Evolutionary conservation across 352 stramenopile species (phyloP).

Genomic region (Phytophthora vignae): DNA sequence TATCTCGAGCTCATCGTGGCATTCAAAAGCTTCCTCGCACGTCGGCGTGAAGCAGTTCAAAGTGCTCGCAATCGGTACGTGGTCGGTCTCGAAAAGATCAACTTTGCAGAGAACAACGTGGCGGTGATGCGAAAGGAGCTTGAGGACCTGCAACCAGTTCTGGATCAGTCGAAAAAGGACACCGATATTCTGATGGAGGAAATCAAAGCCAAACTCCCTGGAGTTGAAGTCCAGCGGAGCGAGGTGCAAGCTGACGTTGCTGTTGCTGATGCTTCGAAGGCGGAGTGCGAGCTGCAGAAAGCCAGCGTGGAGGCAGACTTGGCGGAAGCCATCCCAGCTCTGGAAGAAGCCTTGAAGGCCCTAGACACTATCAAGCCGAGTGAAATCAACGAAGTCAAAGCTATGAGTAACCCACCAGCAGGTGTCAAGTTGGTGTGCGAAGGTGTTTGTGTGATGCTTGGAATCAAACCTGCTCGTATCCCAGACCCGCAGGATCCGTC

Average conservation of each 20-base stretch:
- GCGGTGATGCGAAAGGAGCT: constrained; percentile 95
- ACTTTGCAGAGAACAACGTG: constrained; percentile 94
- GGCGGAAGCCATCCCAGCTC: constrained; percentile 92
- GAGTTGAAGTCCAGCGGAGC: constrained; percentile 79
- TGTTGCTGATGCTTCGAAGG: constrained; percentile 84
- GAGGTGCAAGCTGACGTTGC: constrained; percentile 87
- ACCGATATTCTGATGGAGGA: constrained; percentile 95
- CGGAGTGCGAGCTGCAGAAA: constrained; percentile 91
- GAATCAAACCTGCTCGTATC: constrained; percentile 93
- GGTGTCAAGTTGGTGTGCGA: constrained; percentile 95
- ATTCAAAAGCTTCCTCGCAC: constrained; percentile 92
- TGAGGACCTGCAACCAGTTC: constrained; percentile 93
- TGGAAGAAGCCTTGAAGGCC: constrained; percentile 94
- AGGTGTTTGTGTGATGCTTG: constrained; percentile 95
- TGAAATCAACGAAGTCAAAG: constrained; percentile 95
- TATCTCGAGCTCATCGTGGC: constrained; percentile 96
- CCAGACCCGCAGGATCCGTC: constrained; percentile 92
- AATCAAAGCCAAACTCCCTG: constrained; percentile 94
- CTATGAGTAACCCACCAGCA: constrained; percentile 92
- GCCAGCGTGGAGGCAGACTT: constrained; percentile 90
- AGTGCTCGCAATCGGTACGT: constrained; percentile 89
- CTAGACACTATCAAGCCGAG: constrained; percentile 93
- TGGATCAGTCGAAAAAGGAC: constrained; percentile 92
- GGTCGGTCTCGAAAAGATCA: constrained; percentile 94
- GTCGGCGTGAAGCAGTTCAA: constrained; percentile 87